Percentiles rank a stretch among this genome's conserved stretches.
phyloP scores from a whole-genome alignment of 768 basidiomycete genomes.

The Mycena leptocephala region DNA sequence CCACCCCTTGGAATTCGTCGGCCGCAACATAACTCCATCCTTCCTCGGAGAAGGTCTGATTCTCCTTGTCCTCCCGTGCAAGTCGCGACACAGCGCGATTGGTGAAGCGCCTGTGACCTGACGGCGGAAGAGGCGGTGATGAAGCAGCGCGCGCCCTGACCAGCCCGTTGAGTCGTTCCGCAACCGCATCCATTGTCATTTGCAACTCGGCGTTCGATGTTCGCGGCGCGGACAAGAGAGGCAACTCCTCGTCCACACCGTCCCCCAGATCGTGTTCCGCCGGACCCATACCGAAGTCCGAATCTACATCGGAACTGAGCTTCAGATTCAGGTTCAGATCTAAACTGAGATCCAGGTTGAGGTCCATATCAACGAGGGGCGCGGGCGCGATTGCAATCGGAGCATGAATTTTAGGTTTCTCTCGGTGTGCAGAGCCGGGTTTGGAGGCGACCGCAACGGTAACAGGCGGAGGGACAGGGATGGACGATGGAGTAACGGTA shows the following conservation, averaged over 20 bases:
- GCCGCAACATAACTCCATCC: conserved; percentile 57
- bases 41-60: conserved; percentile 53
- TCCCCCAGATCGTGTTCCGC: conserved; percentile 2
- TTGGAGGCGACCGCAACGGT: background rate
- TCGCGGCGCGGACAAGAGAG: conserved; percentile 61
- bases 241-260: conserved; percentile 40
- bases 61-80: conserved; percentile 61
- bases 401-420: conserved; percentile 24
- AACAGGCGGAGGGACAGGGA: conserved; percentile 7
- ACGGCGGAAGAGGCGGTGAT: conserved; percentile 37
- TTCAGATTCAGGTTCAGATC: conserved; percentile 32
- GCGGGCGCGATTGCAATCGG: conserved; percentile 16
- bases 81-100: conserved; percentile 34
- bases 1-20: conserved; percentile 50
- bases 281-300: conserved; percentile 4
- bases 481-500: conserved; percentile 8
- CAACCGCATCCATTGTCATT: conserved; percentile 60
- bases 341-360: conserved; percentile 28
- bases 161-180: conserved; percentile 61
- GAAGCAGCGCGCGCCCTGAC: conserved; percentile 42
- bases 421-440: background rate
- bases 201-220: conserved; percentile 59
- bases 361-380: conserved; percentile 26
- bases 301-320: conserved; percentile 23
- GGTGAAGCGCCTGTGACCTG: conserved; percentile 14